These are phyloP conservation scores for Clathrospora elynae DNA, from an alignment of 2,329 filamentous ascomycete genomes.

Conservation along the genomic window DNA sequence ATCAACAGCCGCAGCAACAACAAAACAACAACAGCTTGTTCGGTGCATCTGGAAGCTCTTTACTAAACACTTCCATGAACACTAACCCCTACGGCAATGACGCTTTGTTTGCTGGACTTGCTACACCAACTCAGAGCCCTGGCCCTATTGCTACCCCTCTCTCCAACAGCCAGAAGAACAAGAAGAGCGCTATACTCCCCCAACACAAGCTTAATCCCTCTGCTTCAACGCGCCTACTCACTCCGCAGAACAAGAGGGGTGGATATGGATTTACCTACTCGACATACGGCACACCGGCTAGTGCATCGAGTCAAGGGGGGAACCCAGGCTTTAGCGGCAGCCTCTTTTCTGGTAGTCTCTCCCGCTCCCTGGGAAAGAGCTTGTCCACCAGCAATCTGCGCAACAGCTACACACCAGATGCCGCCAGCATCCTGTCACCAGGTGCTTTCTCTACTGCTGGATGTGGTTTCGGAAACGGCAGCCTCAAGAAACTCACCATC, in stretches of 20 bases:
- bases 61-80: constrained; percentile 59
- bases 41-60: constrained; percentile 56
- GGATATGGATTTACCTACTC: constrained; percentile 94
- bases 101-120: constrained; percentile 79
- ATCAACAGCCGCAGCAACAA: constrained; percentile 51
- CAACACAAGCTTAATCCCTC: constrained; percentile 86
- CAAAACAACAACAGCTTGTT: constrained; percentile 55
- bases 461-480: constrained; percentile 50
- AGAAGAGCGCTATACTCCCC: constrained; percentile 78
- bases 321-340: constrained; percentile 65
- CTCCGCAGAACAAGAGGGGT: constrained; percentile 73
- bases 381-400: constrained; percentile 86
- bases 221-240: constrained; percentile 77
- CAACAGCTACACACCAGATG: constrained; percentile 78
- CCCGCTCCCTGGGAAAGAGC: constrained; percentile 80
- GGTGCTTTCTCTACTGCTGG: constrained; percentile 77
- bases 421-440: constrained; percentile 83
- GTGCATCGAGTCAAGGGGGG: constrained; percentile 72
- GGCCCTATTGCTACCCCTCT: constrained; percentile 92
- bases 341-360: constrained; percentile 61
- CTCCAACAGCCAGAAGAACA: constrained; percentile 73
- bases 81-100: constrained; percentile 91
- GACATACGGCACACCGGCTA: constrained; percentile 81
- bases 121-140: constrained; percentile 69
- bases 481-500: constrained; percentile 89